Base-by-base conservation (phyloP, 176 grass and related monocot genomes). In the Paspalum notatum region DNA sequence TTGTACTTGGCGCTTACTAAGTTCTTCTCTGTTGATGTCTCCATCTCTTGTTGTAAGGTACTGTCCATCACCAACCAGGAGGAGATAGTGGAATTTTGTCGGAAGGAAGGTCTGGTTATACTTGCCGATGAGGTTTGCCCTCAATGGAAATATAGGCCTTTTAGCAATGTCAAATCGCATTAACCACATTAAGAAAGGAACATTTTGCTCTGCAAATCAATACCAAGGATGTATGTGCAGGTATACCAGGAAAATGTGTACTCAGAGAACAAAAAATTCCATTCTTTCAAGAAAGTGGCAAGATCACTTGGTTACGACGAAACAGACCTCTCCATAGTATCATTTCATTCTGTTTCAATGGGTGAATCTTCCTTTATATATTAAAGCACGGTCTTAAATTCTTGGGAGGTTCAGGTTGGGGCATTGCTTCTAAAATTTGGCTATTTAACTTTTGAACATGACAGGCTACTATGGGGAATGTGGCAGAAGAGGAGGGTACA, bases 401-500 rank as follows among this genome's bases (percentile, higher is more conserved):
- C 41, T 44, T 62, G 56, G 9, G 2, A 62, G 10, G 21, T 83
- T n/a, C 26, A 67, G 12, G 9, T 55, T 4, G 42, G 37, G 37
- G 59, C 12, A 48, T 53, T 8, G 24, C 25, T 57, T 27, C 7
- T 58, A 63, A 27, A 37, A 4, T 64, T 67, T 42, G 12, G 41
- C 40, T 78, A 12, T 10, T 68, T 39, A 72, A 42, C 10, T 37
- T 60, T 45, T 82, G 50, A 79, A 68, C 14, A 71, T 82, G 21
- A 1, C 75, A 97, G 94, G 94, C 49, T 93, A 73, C 71, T 82
- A 80, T 82, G 94, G 91, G 80, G 91, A 97, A 87, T 79, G 91
- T 85, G 94, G 91, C 14, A 91, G 92, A 85, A 85, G 86, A 67
- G 91, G 94, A 75, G 91, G 94, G 22, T 97, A 93, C 85, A 97